Conservation (phyloP, 441 rosid species). For the Viola pubescens region DNA sequence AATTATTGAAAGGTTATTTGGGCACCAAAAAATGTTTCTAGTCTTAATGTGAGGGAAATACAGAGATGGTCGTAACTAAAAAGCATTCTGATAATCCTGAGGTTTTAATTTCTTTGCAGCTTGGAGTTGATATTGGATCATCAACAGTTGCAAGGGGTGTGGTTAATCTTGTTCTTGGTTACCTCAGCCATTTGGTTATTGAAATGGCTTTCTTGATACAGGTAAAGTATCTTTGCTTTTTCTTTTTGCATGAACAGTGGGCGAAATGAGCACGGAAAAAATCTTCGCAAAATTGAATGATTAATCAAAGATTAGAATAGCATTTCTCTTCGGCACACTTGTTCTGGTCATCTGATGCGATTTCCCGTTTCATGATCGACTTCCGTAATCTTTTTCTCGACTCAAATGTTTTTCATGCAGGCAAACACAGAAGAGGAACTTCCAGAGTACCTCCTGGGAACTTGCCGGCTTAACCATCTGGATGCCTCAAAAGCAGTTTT, state of each 20-base stretch:
- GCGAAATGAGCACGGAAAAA: not conserved
- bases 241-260: not conserved
- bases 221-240: slow-evolving; percentile 32
- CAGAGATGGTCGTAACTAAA: not conserved
- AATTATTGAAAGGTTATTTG: too few relatives aligned
- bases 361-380: not conserved
- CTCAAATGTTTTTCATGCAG: slow-evolving; percentile 28
- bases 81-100: not conserved
- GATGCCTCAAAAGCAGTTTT: slow-evolving; percentile 66
- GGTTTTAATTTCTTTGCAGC: slow-evolving; percentile 35
- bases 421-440: slow-evolving; percentile 88
- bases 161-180: slow-evolving; percentile 91
- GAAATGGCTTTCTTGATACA: slow-evolving; percentile 94
- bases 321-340: not conserved
- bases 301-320: not conserved
- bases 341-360: too few relatives aligned
- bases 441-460: slow-evolving; percentile 84
- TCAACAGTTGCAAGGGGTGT: slow-evolving; percentile 97
- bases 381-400: not conserved
- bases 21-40: too few relatives aligned
- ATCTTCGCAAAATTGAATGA: not conserved
- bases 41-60: too few relatives aligned
- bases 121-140: slow-evolving; percentile 92
- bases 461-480: slow-evolving; percentile 83
- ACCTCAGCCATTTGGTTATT: slow-evolving; percentile 84